A percentile compares a stretch with the other conserved stretches of the same genome.
phyloP scores from a whole-genome alignment of 768 basidiomycete species.

The Amanita exitialis region DNA sequence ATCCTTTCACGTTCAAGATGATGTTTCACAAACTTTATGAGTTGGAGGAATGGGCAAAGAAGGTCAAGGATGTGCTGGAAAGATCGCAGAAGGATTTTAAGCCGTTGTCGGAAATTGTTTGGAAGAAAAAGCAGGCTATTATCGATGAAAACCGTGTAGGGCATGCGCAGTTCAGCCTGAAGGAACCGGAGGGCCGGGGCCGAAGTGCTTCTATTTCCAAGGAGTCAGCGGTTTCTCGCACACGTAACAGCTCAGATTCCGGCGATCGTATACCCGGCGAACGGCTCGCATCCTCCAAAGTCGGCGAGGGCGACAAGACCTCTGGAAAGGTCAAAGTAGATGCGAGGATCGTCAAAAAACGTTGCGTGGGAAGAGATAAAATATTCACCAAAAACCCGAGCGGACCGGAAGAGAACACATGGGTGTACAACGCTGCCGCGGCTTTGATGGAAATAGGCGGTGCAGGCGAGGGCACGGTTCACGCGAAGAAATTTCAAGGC shows the following conservation, averaged over 20 bases:
- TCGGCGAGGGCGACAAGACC: no score
- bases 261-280: background rate
- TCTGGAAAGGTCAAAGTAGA: background rate
- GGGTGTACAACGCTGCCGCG: constrained; percentile 3
- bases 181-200: background rate
- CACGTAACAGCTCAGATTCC: background rate
- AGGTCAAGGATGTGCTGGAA: constrained; percentile 43
- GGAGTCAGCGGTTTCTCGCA: background rate
- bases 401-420: background rate
- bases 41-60: constrained; percentile 47
- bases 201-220: background rate
- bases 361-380: constrained; percentile 2
- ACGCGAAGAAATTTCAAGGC: background rate
- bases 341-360: constrained; percentile 3
- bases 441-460: background rate
- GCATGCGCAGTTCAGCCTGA: background rate
- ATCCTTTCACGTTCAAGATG: constrained; percentile 55
- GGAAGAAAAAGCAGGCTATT: background rate
- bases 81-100: constrained; percentile 46
- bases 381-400: background rate
- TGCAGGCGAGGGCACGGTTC: background rate
- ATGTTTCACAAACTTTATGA: constrained; percentile 61
- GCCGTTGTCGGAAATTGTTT: constrained; percentile 31
- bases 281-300: background rate
- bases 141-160: background rate